Percentiles rank a stretch among this genome's conserved stretches.
phyloP scores from a whole-genome alignment of 2,329 filamentous ascomycete species.

The Fulvia fulva region DNA sequence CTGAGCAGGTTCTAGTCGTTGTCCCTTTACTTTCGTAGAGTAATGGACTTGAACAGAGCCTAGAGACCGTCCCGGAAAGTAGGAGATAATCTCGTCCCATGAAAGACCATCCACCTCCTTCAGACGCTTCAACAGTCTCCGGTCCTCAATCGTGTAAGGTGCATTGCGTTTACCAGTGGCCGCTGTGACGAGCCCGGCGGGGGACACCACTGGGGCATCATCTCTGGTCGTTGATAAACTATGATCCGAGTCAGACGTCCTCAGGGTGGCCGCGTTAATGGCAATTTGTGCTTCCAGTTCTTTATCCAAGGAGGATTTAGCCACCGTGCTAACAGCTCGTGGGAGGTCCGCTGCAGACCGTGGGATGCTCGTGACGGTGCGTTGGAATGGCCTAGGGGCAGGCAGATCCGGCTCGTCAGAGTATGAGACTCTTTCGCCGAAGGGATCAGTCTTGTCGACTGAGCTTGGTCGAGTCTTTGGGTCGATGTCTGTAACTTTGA shows the following conservation, averaged over 20 bases:
- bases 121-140: conserved; percentile 36
- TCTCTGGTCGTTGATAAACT: background rate
- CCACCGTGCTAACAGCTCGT: background rate
- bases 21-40: conserved; percentile 13
- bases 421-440: conserved; percentile 7
- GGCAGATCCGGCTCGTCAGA: conserved; percentile 8
- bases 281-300: background rate
- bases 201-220: background rate
- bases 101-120: conserved; percentile 37
- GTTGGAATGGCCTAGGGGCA: background rate
- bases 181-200: conserved; percentile 1
- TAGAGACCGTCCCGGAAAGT: conserved; percentile 33
- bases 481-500: background rate
- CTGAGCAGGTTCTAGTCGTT: background rate
- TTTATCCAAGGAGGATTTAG: background rate
- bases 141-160: conserved; percentile 29
- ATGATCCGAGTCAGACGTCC: background rate
- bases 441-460: conserved; percentile 4
- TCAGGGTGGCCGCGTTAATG: background rate
- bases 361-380: background rate
- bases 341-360: background rate
- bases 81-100: conserved; percentile 36
- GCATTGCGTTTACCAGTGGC: background rate
- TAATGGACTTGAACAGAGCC: conserved; percentile 30
- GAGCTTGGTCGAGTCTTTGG: background rate